phyloP scores from a whole-genome alignment of 2,329 filamentous ascomycete species.

The Fusarium armeniacum region DNA sequence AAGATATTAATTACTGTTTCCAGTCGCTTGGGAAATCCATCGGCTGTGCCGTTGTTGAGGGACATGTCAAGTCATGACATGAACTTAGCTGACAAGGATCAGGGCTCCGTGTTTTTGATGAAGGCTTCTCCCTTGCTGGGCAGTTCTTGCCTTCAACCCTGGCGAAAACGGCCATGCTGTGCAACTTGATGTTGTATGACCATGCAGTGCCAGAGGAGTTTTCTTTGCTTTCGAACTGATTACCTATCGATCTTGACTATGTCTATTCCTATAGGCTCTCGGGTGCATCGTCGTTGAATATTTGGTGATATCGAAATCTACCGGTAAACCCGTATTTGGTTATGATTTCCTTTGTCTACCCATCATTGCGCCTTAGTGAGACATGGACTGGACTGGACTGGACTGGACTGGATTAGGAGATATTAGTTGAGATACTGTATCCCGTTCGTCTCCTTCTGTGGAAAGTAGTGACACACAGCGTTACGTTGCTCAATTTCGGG shows the following conservation, averaged over 20 bases:
- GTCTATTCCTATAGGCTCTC: neutral
- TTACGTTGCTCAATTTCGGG: slow-evolving; percentile 39
- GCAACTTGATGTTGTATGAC: slow-evolving; percentile 22
- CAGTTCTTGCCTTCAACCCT: slow-evolving; percentile 1
- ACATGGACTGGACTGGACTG: neutral
- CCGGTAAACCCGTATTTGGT: neutral
- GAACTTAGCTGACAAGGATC: slow-evolving; percentile 12
- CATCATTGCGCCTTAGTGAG: neutral
- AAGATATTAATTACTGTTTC: slow-evolving; percentile 36
- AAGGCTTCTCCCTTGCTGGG: neutral
- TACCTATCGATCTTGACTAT: slow-evolving; percentile 17
- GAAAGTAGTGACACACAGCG: slow-evolving; percentile 22
- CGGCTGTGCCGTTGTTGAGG: slow-evolving; percentile 34
- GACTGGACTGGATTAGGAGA: neutral
- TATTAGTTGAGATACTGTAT: slow-evolving; percentile 3
- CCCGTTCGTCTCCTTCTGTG: slow-evolving; percentile 8
- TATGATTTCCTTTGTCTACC: neutral
- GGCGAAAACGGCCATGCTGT: slow-evolving; percentile 28
- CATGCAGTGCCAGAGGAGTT: slow-evolving; percentile 4
- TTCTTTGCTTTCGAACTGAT: slow-evolving; percentile 7
- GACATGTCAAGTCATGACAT: slow-evolving; percentile 6
- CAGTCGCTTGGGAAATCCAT: slow-evolving; percentile 44
- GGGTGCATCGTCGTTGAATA: neutral
- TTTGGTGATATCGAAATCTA: neutral
- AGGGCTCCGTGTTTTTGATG: slow-evolving; percentile 8